phyloP scores from a whole-genome alignment of 106 monocot species.

The Dendrobium officinale region DNA sequence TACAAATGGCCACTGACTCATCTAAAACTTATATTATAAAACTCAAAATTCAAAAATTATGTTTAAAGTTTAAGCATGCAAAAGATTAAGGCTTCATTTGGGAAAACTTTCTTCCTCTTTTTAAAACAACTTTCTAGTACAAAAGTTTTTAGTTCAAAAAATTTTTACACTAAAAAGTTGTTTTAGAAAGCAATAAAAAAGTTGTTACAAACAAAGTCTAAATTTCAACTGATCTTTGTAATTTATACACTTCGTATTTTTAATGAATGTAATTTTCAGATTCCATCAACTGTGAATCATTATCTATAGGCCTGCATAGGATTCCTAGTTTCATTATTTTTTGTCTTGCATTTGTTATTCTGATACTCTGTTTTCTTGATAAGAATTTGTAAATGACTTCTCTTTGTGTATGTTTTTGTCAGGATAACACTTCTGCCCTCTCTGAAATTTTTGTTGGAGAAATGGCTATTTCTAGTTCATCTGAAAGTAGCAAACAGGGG shows the following conservation, averaged over 20 bases:
- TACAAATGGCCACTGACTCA: not conserved
- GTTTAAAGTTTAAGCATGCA: not conserved
- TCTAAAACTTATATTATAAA: too few species aligned
- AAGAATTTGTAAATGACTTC: constrained; percentile 6
- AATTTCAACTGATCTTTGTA: not conserved
- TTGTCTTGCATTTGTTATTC: not conserved
- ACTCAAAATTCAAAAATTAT: not conserved
- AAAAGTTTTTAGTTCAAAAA: too few species aligned
- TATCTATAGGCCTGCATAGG: not conserved
- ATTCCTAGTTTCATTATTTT: not conserved
- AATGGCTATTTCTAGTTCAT: constrained; percentile 20
- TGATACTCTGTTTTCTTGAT: not conserved
- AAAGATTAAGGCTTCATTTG: not conserved
- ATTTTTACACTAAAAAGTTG: too few species aligned
- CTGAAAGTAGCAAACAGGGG: constrained; percentile 43
- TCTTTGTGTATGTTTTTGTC: constrained; percentile 10
- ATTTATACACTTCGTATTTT: not conserved
- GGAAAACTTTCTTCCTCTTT: too few species aligned
- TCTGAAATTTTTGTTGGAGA: constrained; percentile 43
- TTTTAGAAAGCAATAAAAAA: too few species aligned
- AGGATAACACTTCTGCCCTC: constrained; percentile 45
- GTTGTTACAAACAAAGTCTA: not conserved
- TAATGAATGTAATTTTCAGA: not conserved
- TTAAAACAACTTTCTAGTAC: too few species aligned
- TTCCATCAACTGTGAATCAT: not conserved